Percentiles rank a stretch among this genome's conserved stretches.
Conservation (phyloP, 257 asterid species). For the Ligustrum vulgare region DNA sequence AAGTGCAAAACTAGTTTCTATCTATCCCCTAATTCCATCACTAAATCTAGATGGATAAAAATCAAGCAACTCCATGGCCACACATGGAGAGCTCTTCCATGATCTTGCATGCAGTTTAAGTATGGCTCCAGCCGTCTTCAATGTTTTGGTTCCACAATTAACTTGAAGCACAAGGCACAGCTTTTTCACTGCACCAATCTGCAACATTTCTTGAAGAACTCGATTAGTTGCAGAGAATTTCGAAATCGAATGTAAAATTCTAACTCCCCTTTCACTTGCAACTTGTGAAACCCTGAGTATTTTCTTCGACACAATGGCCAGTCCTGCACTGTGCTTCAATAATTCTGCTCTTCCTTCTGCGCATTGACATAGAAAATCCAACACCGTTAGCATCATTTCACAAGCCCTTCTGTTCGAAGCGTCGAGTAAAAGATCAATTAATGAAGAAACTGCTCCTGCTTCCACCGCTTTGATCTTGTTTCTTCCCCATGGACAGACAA, state of each 20-base stretch:
- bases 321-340: conserved; percentile 63
- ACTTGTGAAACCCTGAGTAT: conserved; percentile 69
- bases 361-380: conserved; percentile 71
- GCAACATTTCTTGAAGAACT: conserved; percentile 67
- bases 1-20: background rate
- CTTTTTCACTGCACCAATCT: conserved; percentile 68
- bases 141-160: conserved; percentile 58
- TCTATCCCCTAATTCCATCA: background rate
- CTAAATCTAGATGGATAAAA: conserved; percentile 40
- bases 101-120: conserved; percentile 57
- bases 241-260: conserved; percentile 57
- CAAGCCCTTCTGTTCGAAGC: conserved; percentile 37
- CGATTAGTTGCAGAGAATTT: conserved; percentile 48
- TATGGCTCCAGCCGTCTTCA: conserved; percentile 68
- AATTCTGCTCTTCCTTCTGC: conserved; percentile 86
- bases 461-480: conserved; percentile 65
- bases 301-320: conserved; percentile 79
- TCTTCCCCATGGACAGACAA: conserved; percentile 50
- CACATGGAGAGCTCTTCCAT: conserved; percentile 68
- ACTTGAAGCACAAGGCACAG: conserved; percentile 63
- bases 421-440: conserved; percentile 59
- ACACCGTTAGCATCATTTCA: conserved; percentile 45
- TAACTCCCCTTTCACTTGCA: conserved; percentile 65
- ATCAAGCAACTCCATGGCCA: conserved; percentile 41
- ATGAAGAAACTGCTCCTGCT: conserved; percentile 35